Conservation (phyloP, 1,139 yeast genomes). For the Sugiyamaella grinbergsii region DNA sequence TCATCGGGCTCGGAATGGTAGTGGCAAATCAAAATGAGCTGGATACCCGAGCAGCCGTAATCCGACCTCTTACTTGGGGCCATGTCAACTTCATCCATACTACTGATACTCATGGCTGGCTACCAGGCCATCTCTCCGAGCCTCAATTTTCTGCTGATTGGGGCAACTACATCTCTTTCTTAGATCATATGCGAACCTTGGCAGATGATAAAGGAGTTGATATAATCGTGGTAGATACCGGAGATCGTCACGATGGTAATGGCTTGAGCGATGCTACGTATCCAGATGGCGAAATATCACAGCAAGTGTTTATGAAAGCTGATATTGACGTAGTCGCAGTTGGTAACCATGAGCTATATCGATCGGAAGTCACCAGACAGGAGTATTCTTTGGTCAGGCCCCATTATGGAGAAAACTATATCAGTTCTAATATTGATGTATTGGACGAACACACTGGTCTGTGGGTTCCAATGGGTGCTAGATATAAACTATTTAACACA, state of each 20-base stretch:
- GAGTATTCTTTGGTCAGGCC: slow-evolving; percentile 65
- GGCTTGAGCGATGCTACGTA: slow-evolving; percentile 78
- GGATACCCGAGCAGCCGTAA: background rate
- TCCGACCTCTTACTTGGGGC: slow-evolving; percentile 54
- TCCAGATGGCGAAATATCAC: slow-evolving; percentile 68
- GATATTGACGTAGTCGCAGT: slow-evolving; percentile 80
- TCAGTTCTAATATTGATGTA: slow-evolving; percentile 82
- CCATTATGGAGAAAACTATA: slow-evolving; percentile 64
- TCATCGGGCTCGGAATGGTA: background rate
- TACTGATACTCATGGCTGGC: slow-evolving; percentile 93
- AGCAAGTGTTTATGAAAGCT: slow-evolving; percentile 62
- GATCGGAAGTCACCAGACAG: slow-evolving; percentile 62
- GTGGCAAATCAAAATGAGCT: background rate
- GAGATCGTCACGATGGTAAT: slow-evolving; percentile 94
- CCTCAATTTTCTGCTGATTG: slow-evolving; percentile 78
- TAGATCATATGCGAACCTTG: slow-evolving; percentile 49
- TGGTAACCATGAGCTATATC: slow-evolving; percentile 91
- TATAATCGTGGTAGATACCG: slow-evolving; percentile 76
- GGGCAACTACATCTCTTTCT: slow-evolving; percentile 87
- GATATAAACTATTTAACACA: slow-evolving; percentile 66
- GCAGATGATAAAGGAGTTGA: slow-evolving; percentile 58
- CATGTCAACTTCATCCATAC: slow-evolving; percentile 84
- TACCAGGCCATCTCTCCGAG: slow-evolving; percentile 82
- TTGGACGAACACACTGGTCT: slow-evolving; percentile 44
- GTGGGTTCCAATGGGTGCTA: slow-evolving; percentile 68